Evolutionary conservation across 306 rosid species (phyloP).

Genomic region (Crataegus laevigata): DNA sequence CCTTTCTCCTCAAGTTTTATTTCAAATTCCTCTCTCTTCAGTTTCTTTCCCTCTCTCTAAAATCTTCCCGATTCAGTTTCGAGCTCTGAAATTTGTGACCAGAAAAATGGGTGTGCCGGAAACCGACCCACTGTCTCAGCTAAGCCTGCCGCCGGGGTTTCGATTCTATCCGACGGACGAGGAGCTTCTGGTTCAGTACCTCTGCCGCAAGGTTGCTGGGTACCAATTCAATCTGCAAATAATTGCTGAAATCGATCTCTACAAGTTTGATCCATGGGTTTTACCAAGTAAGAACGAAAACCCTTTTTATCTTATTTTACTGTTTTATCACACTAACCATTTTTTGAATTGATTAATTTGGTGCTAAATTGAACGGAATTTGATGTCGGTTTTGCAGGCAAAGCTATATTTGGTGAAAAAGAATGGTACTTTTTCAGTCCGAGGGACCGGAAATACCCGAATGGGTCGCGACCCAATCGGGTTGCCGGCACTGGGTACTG

Average conservation of each 20-base stretch:
- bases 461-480: conserved; percentile 85
- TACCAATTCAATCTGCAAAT: conserved; percentile 68
- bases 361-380: not conserved
- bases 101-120: conserved; percentile 53
- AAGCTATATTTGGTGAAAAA: conserved; percentile 82
- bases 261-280: conserved; percentile 89
- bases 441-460: conserved; percentile 77
- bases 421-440: conserved; percentile 97
- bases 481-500: conserved; percentile 95
- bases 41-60: not conserved
- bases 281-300: conserved; percentile 51
- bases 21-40: not conserved
- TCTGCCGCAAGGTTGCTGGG: conserved; percentile 87
- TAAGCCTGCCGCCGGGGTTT: conserved; percentile 85
- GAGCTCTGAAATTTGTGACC: not conserved
- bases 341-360: not conserved
- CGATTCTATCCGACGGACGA: conserved; percentile 86
- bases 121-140: conserved; percentile 53
- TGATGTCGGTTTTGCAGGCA: conserved; percentile 32
- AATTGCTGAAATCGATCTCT: conserved; percentile 76
- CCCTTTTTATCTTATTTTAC: not conserved
- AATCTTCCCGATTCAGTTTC: not conserved
- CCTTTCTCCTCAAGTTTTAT: not conserved
- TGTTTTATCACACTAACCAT: not conserved
- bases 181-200: conserved; percentile 84